A percentile compares a stretch with the other conserved stretches of the same genome.
These are phyloP conservation scores for Rhodotorula kratochvilovae DNA, from an alignment of 768 basidiomycete genomes.

Conservation along the genomic window DNA sequence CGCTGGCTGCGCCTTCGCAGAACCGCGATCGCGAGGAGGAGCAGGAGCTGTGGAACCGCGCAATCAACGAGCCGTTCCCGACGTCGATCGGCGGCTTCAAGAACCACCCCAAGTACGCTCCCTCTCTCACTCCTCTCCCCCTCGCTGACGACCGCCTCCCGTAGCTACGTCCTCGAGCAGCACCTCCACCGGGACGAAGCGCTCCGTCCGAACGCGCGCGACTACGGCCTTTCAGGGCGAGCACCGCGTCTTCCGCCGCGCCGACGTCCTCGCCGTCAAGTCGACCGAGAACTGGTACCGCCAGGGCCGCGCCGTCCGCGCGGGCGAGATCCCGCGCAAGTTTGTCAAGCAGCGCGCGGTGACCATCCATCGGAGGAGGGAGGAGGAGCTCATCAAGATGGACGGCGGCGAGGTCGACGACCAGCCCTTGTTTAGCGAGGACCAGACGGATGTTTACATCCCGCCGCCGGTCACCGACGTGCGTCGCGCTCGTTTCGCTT, in stretches of 20 bases:
- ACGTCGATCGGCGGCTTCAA: conserved; percentile 86
- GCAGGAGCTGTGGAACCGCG: conserved; percentile 70
- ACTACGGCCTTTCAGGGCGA: conserved; percentile 79
- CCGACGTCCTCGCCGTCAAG: conserved; percentile 76
- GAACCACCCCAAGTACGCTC: conserved; percentile 77
- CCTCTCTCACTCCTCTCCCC: neutral
- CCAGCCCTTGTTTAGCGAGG: conserved; percentile 80
- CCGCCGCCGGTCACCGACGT: conserved; percentile 82
- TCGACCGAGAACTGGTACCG: conserved; percentile 94
- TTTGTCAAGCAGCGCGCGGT: conserved; percentile 77
- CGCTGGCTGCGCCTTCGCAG: conserved; percentile 49
- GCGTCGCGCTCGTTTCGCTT: conserved; percentile 45
- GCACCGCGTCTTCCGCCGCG: conserved; percentile 82
- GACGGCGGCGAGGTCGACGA: conserved; percentile 58
- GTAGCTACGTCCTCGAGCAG: conserved; percentile 73
- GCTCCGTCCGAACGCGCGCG: conserved; percentile 65
- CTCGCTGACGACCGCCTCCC: neutral
- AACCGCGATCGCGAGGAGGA: conserved; percentile 90
- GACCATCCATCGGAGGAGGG: conserved; percentile 72
- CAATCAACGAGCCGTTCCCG: conserved; percentile 88
- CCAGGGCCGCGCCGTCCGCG: conserved; percentile 66
- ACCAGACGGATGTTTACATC: conserved; percentile 75
- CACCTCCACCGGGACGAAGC: conserved; percentile 85
- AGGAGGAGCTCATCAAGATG: conserved; percentile 59
- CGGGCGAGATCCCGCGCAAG: conserved; percentile 76